Evolutionary conservation across 768 basidiomycete species (phyloP).

Genomic region (Tricholoma flavovirens): DNA sequence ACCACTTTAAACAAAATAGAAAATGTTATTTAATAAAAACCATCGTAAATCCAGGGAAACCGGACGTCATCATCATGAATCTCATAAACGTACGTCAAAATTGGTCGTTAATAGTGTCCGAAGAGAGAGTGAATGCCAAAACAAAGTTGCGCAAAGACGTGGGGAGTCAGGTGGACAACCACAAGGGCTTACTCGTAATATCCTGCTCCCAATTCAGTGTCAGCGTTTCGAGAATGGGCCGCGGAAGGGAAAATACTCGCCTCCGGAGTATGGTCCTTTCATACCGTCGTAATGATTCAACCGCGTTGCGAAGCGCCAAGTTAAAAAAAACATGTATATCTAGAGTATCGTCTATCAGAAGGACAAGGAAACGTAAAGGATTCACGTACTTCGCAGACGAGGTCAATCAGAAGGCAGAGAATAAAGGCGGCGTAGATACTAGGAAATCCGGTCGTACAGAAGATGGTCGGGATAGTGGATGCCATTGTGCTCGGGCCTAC

Average conservation of each 20-base stretch:
- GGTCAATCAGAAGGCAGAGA: slow-evolving; percentile 53
- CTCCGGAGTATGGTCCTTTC: slow-evolving; percentile 59
- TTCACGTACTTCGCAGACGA: slow-evolving; percentile 56
- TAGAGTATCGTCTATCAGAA: slow-evolving; percentile 27
- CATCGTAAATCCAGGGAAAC: slow-evolving; percentile 22
- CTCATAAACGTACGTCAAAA: slow-evolving; percentile 28
- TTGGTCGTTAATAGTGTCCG: slow-evolving; percentile 25
- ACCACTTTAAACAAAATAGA: slow-evolving; percentile 8
- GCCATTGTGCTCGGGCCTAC: slow-evolving; percentile 31
- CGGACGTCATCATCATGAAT: slow-evolving; percentile 19
- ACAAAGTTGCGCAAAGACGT: slow-evolving; percentile 21
- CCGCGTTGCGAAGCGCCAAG: slow-evolving; percentile 68
- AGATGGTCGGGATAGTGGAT: slow-evolving; percentile 39
- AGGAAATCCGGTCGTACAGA: slow-evolving; percentile 57
- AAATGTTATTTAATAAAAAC: slow-evolving; percentile 16
- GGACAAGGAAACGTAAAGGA: slow-evolving; percentile 14
- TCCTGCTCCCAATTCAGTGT: slow-evolving; percentile 29
- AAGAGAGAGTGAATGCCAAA: slow-evolving; percentile 21
- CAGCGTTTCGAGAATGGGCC: slow-evolving; percentile 16
- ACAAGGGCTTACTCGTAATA: slow-evolving; percentile 43
- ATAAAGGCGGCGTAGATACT: slow-evolving; percentile 64
- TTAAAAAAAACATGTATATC: slow-evolving; percentile 74
- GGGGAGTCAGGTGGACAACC: slow-evolving; percentile 17
- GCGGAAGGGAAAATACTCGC: slow-evolving; percentile 34
- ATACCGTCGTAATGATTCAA: slow-evolving; percentile 61